These are phyloP conservation scores for Ustilaginoidea virens DNA, from an alignment of 2,329 filamentous ascomycete genomes.

Conservation along the genomic window DNA sequence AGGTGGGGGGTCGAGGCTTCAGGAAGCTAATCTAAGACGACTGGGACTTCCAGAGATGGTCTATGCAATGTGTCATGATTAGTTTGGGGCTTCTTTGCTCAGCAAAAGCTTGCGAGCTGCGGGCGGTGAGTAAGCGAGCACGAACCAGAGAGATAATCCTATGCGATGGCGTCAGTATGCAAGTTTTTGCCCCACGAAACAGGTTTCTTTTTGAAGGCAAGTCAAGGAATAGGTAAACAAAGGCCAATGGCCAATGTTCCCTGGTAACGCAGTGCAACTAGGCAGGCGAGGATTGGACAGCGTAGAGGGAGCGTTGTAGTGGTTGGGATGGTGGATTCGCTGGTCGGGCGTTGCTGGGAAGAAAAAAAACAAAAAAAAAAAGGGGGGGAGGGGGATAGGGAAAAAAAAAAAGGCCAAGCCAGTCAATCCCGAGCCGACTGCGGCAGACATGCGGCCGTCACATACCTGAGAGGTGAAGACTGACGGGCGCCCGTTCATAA, in stretches of 20 bases:
- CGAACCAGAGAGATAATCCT: conserved; percentile 68
- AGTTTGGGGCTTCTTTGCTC: conserved; percentile 3
- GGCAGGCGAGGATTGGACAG: too few species aligned
- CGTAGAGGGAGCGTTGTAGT: too few species aligned
- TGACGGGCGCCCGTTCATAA: conserved; percentile 76
- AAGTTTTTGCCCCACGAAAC: neutral
- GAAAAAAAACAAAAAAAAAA: too few species aligned
- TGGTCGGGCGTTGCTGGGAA: too few species aligned
- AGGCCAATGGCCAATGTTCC: too few species aligned
- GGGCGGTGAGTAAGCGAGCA: conserved; percentile 23
- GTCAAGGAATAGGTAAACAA: neutral
- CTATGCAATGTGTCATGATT: conserved; percentile 12
- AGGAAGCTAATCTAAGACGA: conserved; percentile 12
- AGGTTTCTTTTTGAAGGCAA: too few species aligned
- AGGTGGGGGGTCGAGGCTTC: neutral
- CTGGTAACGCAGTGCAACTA: too few species aligned
- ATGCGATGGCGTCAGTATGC: conserved; percentile 24
- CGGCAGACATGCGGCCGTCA: too few species aligned
- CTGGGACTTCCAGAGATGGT: conserved; percentile 27
- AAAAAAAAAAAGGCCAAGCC: neutral
- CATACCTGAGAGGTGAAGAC: conserved; percentile 75
- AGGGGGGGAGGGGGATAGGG: too few species aligned
- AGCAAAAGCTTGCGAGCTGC: too few species aligned
- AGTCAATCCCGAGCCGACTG: conserved; percentile 1
- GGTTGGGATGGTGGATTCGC: too few species aligned